phyloP scores from a whole-genome alignment of 345 rosid species.

The Corchorus olitorius region DNA sequence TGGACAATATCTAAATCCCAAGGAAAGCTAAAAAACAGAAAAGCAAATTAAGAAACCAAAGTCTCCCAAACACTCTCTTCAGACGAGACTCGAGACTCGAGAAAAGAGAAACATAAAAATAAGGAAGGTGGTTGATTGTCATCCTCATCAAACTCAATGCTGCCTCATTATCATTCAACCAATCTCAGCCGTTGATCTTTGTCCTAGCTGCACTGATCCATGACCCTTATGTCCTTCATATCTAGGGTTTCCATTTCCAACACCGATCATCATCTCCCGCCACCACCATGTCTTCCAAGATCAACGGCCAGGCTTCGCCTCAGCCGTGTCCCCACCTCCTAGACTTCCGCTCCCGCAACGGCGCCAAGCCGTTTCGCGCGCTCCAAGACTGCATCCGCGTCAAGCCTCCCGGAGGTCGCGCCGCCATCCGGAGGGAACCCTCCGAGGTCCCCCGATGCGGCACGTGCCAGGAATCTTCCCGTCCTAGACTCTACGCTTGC shows the following conservation, averaged over 20 bases:
- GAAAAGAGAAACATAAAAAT: neutral
- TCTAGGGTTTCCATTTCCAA: constrained; percentile 43
- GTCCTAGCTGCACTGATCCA: constrained; percentile 17
- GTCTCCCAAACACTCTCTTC: neutral
- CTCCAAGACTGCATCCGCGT: constrained; percentile 61
- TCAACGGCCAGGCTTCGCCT: constrained; percentile 37
- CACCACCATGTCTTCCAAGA: constrained; percentile 47
- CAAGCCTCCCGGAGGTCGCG: constrained; percentile 58
- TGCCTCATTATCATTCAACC: constrained; percentile 22
- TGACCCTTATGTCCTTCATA: constrained; percentile 43
- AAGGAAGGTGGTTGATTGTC: neutral
- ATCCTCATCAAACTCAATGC: constrained; percentile 21
- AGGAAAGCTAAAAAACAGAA: neutral
- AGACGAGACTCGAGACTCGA: too few species aligned
- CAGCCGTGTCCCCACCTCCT: constrained; percentile 58
- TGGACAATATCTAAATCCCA: neutral
- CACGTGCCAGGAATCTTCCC: constrained; percentile 39
- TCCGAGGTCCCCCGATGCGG: constrained; percentile 57
- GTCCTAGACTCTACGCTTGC: constrained; percentile 57
- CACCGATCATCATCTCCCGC: constrained; percentile 20
- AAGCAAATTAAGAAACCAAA: neutral
- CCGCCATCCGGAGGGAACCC: constrained; percentile 52
- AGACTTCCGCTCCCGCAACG: constrained; percentile 51
- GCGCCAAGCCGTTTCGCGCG: constrained; percentile 53
- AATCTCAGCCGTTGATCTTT: constrained; percentile 52